phyloP scores from a whole-genome alignment of 2,329 filamentous ascomycete genomes.

The Arthrobotrys musiformis region DNA sequence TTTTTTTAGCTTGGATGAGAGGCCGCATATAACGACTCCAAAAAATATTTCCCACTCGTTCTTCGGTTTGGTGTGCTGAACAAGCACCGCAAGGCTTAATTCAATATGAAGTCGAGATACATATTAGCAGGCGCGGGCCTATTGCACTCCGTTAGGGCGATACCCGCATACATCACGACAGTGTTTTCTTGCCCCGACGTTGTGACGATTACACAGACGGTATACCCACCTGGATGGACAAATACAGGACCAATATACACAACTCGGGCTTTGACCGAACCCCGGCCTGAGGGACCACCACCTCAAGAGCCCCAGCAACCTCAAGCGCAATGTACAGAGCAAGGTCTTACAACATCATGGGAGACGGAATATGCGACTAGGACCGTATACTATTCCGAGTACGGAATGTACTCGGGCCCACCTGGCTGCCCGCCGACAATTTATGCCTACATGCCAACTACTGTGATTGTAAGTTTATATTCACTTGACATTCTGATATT shows the following conservation, averaged over 20 bases:
- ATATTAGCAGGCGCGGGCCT: constrained; percentile 47
- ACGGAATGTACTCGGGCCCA: constrained; percentile 51
- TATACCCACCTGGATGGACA: constrained; percentile 54
- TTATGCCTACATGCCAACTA: constrained; percentile 53
- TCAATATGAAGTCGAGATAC: constrained; percentile 49
- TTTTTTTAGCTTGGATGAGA: constrained; percentile 39
- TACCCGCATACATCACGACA: constrained; percentile 52
- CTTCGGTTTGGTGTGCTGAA: constrained; percentile 38
- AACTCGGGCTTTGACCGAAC: constrained; percentile 23
- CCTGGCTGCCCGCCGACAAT: constrained; percentile 47
- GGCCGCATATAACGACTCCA: constrained; percentile 24
- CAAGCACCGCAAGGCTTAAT: constrained; percentile 29
- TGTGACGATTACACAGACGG: constrained; percentile 52
- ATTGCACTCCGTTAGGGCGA: constrained; percentile 43
- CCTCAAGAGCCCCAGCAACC: neutral
- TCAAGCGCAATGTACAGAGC: constrained; percentile 32
- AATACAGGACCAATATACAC: constrained; percentile 52
- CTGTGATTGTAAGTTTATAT: constrained; percentile 36
- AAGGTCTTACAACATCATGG: constrained; percentile 46
- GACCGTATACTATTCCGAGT: constrained; percentile 45
- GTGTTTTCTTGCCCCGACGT: constrained; percentile 49
- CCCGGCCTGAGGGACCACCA: constrained; percentile 3
- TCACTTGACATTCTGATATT: neutral
- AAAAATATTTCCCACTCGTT: constrained; percentile 46
- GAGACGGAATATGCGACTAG: constrained; percentile 51